Base-by-base conservation (phyloP, 768 basidiomycete genomes). In the Rickenella mellea region DNA sequence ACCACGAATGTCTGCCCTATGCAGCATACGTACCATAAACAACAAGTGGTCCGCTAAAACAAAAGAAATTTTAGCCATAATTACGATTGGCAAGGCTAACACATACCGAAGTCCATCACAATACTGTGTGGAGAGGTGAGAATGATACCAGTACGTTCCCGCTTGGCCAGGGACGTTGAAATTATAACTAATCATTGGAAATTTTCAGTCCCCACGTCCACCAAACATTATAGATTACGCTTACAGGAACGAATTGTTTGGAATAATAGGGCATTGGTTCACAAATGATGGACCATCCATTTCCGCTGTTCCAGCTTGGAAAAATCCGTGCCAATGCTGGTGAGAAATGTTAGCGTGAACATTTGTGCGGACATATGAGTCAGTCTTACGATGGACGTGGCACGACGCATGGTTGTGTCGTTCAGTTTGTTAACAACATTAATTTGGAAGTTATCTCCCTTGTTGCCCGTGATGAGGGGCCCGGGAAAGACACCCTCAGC, bases 181-280 rank as follows among this genome's bases (percentile, higher is more conserved):
- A 15, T 36, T 36, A 36, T 36, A 36, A 14, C 33, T 36, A 17
- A 17, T 11, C 33, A 3, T 4, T 15, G 15, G 24, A 36, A 19
- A 36, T 36, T 15, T 11, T 7, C 9, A 36, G n/a, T n/a, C n/a
- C n/a, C n/a, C n/a, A n/a, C 2, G 9, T 12, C 19, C 19, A 3
- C 10, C 10, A 36, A 19, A 10, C 19, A 4, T 4, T 3, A 10
- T 8, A 8, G 6, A 19, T 15, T 15, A 17, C 12, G 24, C 33
- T 36, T 11, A 70, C 26, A 58, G 44, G 49, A 70, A 72, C 5
- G 57, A 60, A n/a, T 63, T 48, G 9, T 58, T 57, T 1, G 62
- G 58, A n/a, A 51, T 53, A 17, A 70, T 70, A 14, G 70, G 71
- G 45, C 71, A 73, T 47, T 71, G 69, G 20, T 60, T 71, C 2